Evolutionary conservation across 2,329 filamentous ascomycete genomes (phyloP), one percentile per base, ranked within the genome.

Genomic region (Microsporum canis): DNA sequence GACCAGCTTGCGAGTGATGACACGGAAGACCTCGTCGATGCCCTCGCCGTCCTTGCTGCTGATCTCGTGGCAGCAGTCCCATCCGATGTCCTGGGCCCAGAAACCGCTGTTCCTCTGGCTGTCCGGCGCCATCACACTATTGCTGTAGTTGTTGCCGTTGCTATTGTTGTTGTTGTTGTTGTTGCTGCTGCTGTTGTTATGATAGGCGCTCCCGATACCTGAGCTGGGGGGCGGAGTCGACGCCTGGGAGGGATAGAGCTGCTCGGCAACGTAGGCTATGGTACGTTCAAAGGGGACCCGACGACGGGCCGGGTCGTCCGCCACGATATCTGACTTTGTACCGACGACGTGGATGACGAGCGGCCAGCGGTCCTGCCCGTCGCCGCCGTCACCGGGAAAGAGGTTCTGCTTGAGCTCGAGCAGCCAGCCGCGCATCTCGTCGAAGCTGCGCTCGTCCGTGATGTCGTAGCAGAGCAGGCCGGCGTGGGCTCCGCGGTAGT

Each of bases 21-120:
- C 89, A 1, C 92, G 83, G 69, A 97, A 97, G 0, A 99, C 91
- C 75, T 97, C 94, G 68, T 97, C 94, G 17, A 99, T 91, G 17
- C 92, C 92, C 78, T 96, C 91, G 61, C 91, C 91, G 69, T 87
- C 91, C 78, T 95, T 92, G 56, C 92, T 91, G 67, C 87, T 91
- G 70, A 99, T 92, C 77, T 99, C 94, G 74, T 97, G 94, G 73
- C 92, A 97, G 65, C 91, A 95, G 70, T 96, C 91, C 91, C 92
- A 97, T 59, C 91, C 91, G 4, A 91, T 85, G 71, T 96, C 91
- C 72, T 94, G 89, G 27, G 87, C 90, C 91, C 91, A 96, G 75
- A 73, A 79, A 58, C 68, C 78, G 65, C 71, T 77, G 68, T 75
- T 75, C 63, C 75, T 76, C 62, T 78, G 78, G 66, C 73, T 78